A percentile compares a stretch with the other conserved stretches of the same genome.
Conservation (phyloP, 805 yeast species). For the Lipomyces kockii region DNA sequence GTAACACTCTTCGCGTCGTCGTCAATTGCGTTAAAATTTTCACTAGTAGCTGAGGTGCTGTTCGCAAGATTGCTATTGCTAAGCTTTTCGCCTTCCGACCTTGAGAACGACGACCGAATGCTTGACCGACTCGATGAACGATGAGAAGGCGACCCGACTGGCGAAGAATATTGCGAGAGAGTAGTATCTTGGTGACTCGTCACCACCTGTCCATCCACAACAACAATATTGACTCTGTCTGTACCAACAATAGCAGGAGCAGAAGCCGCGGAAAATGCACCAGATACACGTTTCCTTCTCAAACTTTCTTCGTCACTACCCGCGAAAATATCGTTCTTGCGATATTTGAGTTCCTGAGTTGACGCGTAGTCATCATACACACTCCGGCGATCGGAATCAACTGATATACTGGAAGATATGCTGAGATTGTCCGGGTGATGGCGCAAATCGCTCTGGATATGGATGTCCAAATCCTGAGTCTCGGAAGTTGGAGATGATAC, state of each 20-base stretch:
- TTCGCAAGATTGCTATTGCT: background rate
- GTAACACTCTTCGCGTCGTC: conserved; percentile 19
- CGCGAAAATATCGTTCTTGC: conserved; percentile 10
- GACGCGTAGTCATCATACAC: conserved; percentile 22
- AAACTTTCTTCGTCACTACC: conserved; percentile 7
- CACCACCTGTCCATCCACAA: conserved; percentile 33
- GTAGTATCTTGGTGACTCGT: conserved; percentile 18
- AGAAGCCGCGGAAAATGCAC: conserved; percentile 20
- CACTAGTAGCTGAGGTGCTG: background rate
- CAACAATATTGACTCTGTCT: conserved; percentile 32
- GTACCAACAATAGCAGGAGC: conserved; percentile 35
- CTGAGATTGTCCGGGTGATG: conserved; percentile 28
- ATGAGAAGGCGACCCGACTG: conserved; percentile 15
- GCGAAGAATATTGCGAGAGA: conserved; percentile 20
- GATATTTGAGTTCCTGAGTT: conserved; percentile 13
- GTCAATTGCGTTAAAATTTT: background rate
- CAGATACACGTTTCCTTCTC: conserved; percentile 26
- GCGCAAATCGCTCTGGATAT: conserved; percentile 11
- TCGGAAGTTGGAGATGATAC: conserved; percentile 1
- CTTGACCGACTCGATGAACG: conserved; percentile 33
- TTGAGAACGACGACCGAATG: conserved; percentile 21
- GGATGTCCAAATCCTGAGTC: conserved; percentile 8
- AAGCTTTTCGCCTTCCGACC: conserved; percentile 1
- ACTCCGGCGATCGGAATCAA: conserved; percentile 29
- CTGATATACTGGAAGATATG: conserved; percentile 26